Evolutionary conservation across 192 early-diverging fungal species (phyloP).

Genomic region (Anaeromyces robustus): DNA sequence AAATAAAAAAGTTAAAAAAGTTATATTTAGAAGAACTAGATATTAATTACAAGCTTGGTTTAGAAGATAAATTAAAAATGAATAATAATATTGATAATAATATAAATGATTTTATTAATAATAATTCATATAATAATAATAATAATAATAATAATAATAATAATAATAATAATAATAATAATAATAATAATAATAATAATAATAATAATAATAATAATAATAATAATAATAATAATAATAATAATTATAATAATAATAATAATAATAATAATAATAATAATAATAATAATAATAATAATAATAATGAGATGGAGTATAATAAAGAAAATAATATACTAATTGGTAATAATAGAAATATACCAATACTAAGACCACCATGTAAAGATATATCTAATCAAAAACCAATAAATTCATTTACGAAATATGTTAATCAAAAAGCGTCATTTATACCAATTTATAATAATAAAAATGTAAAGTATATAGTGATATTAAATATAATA

Average conservation of each 20-base stretch:
- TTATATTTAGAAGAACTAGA: not conserved
- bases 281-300: too few species aligned
- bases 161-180: not conserved
- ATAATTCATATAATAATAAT: not conserved
- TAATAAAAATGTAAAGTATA: not conserved
- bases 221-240: not conserved
- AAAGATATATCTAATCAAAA: not conserved
- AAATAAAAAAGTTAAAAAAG: not conserved
- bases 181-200: not conserved
- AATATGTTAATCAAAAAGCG: not conserved
- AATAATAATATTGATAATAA: not conserved
- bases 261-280: not conserved
- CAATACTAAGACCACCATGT: too few species aligned
- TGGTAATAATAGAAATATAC: too few species aligned
- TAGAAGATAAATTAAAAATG: not conserved
- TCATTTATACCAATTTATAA: not conserved
- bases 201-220: too few species aligned
- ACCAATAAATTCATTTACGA: not conserved
- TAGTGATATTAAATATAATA: too few species aligned
- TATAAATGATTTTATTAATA: not conserved
- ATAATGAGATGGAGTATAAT: too few species aligned
- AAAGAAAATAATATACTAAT: too few species aligned
- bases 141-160: not conserved
- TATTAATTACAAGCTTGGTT: not conserved
- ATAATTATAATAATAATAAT: not conserved